Base-by-base conservation (phyloP, 805 yeast species). In the Clavispora santaluciae region DNA sequence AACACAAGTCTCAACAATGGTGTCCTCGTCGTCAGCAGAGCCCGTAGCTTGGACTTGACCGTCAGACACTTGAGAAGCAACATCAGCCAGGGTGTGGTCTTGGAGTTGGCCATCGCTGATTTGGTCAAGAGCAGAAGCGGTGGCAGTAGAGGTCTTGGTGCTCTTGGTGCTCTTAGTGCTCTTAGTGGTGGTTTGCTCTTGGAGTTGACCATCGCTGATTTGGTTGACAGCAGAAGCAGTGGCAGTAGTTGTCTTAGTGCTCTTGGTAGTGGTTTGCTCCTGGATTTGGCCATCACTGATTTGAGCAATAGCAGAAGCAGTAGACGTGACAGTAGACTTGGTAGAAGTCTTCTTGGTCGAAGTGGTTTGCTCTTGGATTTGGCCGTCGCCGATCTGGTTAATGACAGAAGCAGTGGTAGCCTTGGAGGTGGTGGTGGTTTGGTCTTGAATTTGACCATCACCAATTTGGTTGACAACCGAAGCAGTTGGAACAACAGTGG, bases 211-310 rank as follows among this genome's bases (percentile, higher is more conserved):
- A 48, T 73, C 78, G 39, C 64, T 61, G 45, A 71, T 72, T 55
- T 45, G 49, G 67, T 73, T 56, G 38, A 72, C 65, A 40, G 63
- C 55, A 39, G 66, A 60, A 17, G 74, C 76, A 48, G 85, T 82
- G 55, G 73, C 76, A 53, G 79, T 74, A 44, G 85, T 73, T 22
- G 84, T 33, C 22, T 38, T 40, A 22, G 47, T 30, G 22, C 83
- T 18, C 17, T 35, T 38, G 24, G 83, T 23, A 18, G 35, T 40
- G 22, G 45, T 35, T 17, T 45, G 41, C 30, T 43, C 38, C 38
- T 46, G 50, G 20, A 46, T 38, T 38, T 46, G 28, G 43, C 46
- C 49, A 54, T 48, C 35, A 48, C 42, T 53, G 35, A 61, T 62
- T 50, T 63, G 68, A 48, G 50, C 54, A 7, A 61, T 51, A 1